Base-by-base conservation (phyloP, 1,284 basidiomycete species). In the Pisolithus thermaeus region DNA sequence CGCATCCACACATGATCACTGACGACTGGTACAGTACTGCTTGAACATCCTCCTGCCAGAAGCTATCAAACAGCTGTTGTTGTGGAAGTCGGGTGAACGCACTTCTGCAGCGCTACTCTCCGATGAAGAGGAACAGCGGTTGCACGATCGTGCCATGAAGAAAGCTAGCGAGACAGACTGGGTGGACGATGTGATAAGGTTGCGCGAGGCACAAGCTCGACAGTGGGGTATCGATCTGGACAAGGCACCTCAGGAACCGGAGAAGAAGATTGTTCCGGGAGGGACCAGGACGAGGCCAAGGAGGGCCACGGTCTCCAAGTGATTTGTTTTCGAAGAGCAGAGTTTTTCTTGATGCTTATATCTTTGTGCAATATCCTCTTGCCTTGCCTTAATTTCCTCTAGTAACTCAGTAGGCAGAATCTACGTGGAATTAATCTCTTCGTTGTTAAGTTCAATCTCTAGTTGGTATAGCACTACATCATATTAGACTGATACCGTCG, bases 1-100 rank as follows among this genome's bases (percentile, higher is more conserved):
- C 32, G 7, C 20, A 27, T 11, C 4, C 42, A 4, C n/a, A 3
- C 18, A 14, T 32, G 14, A 12, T 20, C 6, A 8, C 47, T 30
- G 12, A 40, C 51, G 46, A 62, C 23, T 11, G 3, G 28, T 12
- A 8, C 28, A 90, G 85, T 90, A 88, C 58, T 87, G 83, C 62
- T 67, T 78, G 27, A 80, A 84, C 55, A 75, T 90, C 23, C 76
- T 90, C 11, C 71, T 87, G 8, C 83, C 80, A 3, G 85, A 87
- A 65, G 75, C 81, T 2, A 71, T 86, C 37, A 70, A 83, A 40
- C 87, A 90, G 61, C 71, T 90, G 16, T 69, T 87, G 7, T 66
- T 88, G 14, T 88, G 86, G 84, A 78, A 84, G 16, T 69, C 69
- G 14, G 84, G 81, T 2, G 65, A 75, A 36, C 83, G 87, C 20